phyloP scores from a whole-genome alignment of 2,329 filamentous ascomycete genomes.

The Mollisiaceae sp. region DNA sequence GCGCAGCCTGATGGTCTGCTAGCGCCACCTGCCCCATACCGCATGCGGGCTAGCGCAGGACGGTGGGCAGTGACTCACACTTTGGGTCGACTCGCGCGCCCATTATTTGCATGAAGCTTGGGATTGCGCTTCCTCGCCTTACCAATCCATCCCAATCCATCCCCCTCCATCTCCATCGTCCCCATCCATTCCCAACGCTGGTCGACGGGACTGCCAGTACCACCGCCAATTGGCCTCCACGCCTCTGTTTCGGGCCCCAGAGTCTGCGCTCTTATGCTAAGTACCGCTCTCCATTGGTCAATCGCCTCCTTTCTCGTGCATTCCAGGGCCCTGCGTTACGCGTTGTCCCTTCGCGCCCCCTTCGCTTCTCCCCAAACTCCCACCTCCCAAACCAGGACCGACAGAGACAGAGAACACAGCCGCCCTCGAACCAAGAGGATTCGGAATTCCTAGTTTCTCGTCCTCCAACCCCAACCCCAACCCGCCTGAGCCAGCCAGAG shows the following conservation, averaged over 20 bases:
- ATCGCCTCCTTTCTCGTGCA: constrained; percentile 18
- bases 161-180: too few species aligned
- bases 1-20: not conserved
- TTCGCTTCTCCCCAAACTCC: not conserved
- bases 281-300: constrained; percentile 17
- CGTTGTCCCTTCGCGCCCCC: constrained; percentile 14
- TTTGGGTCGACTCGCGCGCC: not conserved
- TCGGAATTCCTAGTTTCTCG: not conserved
- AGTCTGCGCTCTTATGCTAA: not conserved
- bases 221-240: not conserved
- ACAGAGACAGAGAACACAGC: constrained; percentile 17
- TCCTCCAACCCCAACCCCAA: not conserved
- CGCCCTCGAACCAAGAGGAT: constrained; percentile 15
- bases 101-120: not conserved
- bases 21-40: too few species aligned
- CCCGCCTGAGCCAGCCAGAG: not conserved
- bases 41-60: too few species aligned
- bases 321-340: constrained; percentile 14
- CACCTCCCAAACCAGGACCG: too few species aligned
- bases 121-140: constrained; percentile 5
- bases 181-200: not conserved
- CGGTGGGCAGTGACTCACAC: not conserved
- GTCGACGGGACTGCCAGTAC: not conserved
- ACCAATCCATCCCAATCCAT: not conserved
- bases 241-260: not conserved